A percentile compares a stretch with the other conserved stretches of the same genome.
These are phyloP conservation scores for Penicillium atrosanguineum DNA, from an alignment of 495 filamentous ascomycete species.

Conservation along the genomic window DNA sequence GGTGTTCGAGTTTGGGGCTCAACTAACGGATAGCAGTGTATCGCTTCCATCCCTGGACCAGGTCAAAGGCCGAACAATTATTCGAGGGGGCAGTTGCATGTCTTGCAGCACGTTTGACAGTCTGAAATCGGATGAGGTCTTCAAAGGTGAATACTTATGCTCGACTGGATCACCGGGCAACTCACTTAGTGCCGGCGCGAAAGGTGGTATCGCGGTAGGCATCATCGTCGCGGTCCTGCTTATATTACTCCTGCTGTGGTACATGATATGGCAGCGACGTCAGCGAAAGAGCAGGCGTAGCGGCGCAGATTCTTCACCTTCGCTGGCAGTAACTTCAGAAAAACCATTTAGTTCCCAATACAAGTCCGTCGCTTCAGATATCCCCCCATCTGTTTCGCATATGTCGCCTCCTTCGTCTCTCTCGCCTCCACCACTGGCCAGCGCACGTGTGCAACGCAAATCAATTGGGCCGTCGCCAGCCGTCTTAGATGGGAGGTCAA, in stretches of 20 bases:
- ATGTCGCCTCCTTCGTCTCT: not conserved
- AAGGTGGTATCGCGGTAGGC: conserved; percentile 31
- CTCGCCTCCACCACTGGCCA: not conserved
- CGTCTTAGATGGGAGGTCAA: conserved; percentile 17
- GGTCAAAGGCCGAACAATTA: conserved; percentile 24
- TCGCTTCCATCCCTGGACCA: conserved; percentile 25
- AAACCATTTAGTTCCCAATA: not conserved
- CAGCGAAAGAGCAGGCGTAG: conserved; percentile 2
- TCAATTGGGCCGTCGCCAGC: conserved; percentile 13
- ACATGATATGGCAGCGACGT: conserved; percentile 16
- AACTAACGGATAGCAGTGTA: conserved; percentile 15
- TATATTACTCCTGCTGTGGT: conserved; percentile 24
- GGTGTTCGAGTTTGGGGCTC: not conserved
- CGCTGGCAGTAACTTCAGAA: not conserved
- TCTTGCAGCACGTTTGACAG: conserved; percentile 21
- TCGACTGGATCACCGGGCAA: not conserved
- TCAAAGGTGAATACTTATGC: conserved; percentile 22
- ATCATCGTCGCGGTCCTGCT: conserved; percentile 29
- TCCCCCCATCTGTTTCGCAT: not conserved
- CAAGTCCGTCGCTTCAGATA: not conserved
- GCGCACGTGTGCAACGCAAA: conserved; percentile 10
- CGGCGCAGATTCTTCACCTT: not conserved
- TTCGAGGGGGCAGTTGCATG: conserved; percentile 20
- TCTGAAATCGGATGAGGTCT: conserved; percentile 17
- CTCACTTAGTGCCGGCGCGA: conserved; percentile 26